Conservation (phyloP, 2,329 filamentous ascomycete species). For the Fusarium guadeloupense region DNA sequence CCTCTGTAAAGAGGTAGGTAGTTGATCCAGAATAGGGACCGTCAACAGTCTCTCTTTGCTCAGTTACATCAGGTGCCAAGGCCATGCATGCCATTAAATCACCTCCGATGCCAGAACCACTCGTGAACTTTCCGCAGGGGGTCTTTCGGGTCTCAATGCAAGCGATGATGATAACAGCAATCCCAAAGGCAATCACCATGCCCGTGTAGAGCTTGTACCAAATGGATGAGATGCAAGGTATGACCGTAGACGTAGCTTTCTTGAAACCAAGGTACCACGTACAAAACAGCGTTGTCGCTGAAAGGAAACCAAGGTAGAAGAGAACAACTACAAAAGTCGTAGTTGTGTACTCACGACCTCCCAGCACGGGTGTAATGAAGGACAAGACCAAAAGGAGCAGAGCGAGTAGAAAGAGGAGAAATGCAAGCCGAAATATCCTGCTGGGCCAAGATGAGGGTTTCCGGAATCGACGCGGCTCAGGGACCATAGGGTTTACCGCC, state of each 20-base stretch:
- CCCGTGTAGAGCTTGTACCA: constrained; percentile 19
- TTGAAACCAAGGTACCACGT: neutral
- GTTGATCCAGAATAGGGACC: constrained; percentile 4
- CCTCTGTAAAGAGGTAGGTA: neutral
- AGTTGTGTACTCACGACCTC: neutral
- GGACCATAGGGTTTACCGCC: neutral
- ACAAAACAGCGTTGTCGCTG: neutral
- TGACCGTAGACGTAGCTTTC: neutral
- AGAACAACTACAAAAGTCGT: neutral
- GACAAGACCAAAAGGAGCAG: neutral
- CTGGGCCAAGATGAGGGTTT: neutral
- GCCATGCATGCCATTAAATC: constrained; percentile 7
- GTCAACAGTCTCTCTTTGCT: neutral
- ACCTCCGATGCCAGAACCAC: neutral
- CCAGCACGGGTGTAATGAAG: neutral
- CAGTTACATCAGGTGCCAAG: neutral
- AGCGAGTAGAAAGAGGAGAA: neutral
- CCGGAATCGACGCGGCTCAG: neutral
- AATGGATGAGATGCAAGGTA: neutral
- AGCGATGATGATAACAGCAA: neutral
- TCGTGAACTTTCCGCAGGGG: constrained; percentile 20
- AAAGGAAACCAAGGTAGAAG: neutral
- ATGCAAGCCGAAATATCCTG: neutral
- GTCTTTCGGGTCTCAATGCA: constrained; percentile 16
- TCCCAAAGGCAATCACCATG: neutral